phyloP scores from a whole-genome alignment of 441 rosid genomes.

The Euphorbia corollata region DNA sequence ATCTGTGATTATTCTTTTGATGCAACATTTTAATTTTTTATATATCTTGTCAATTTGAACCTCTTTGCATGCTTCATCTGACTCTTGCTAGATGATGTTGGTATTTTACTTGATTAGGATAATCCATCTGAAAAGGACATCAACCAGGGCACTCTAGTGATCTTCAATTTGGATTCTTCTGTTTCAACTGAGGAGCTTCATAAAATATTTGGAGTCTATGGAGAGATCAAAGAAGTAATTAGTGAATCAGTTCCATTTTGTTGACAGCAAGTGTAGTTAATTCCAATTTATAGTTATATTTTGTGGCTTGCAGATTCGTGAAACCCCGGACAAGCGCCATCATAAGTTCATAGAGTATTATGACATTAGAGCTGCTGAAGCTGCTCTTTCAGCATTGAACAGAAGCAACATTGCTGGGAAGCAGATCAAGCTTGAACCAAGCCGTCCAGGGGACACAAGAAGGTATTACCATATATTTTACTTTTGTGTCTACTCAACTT shows the following conservation, averaged over 20 bases:
- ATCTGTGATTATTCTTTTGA: conserved; percentile 5
- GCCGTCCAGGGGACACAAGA: conserved; percentile 34
- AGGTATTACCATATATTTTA: conserved; percentile 22
- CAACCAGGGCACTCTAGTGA: conserved; percentile 46
- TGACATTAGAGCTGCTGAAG: conserved; percentile 57
- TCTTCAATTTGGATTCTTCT: conserved; percentile 46
- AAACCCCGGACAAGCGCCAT: conserved; percentile 34
- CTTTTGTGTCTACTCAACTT: conserved; percentile 11
- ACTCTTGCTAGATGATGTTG: conserved; percentile 12
- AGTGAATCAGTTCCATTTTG: conserved; percentile 15
- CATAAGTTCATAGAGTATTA: conserved; percentile 46
- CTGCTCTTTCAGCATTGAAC: conserved; percentile 45
- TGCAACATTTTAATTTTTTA: neutral
- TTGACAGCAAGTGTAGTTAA: conserved; percentile 1
- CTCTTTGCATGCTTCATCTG: conserved; percentile 10
- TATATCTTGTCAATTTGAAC: too few relatives aligned
- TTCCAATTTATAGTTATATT: conserved; percentile 4
- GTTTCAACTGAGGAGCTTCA: conserved; percentile 49
- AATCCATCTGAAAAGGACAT: conserved; percentile 43
- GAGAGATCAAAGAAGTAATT: conserved; percentile 52
- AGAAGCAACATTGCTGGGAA: conserved; percentile 48
- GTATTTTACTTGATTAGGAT: conserved; percentile 30
- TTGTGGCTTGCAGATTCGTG: conserved; percentile 39
- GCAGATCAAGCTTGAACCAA: conserved; percentile 47
- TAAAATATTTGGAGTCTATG: conserved; percentile 48